phyloP scores from a whole-genome alignment of 2,329 filamentous ascomycete genomes.

The Ramichloridium luteum region DNA sequence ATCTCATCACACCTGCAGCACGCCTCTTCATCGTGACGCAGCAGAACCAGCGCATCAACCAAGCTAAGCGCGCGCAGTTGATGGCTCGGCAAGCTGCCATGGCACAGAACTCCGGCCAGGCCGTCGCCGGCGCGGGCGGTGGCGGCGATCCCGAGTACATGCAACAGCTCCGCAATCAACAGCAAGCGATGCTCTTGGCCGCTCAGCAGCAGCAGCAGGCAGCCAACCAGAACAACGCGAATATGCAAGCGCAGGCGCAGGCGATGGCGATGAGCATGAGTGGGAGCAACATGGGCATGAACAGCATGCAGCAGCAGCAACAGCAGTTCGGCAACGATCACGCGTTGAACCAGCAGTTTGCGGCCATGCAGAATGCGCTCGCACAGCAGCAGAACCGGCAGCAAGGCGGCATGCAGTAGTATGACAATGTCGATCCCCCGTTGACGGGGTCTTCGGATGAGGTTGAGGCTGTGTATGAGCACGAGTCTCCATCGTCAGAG shows the following conservation, averaged over 20 bases:
- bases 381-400: slow-evolving; percentile 8
- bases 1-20: slow-evolving; percentile 11
- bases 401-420: slow-evolving; percentile 4
- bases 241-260: slow-evolving; percentile 6
- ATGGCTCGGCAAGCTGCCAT: slow-evolving; percentile 15
- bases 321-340: slow-evolving; percentile 9
- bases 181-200: slow-evolving; percentile 15
- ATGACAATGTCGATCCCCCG: slow-evolving; percentile 1
- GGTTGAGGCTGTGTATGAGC: too few species aligned
- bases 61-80: slow-evolving; percentile 11
- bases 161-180: slow-evolving; percentile 20
- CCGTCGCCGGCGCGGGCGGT: slow-evolving; percentile 10
- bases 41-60: slow-evolving; percentile 13
- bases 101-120: slow-evolving; percentile 12
- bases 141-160: slow-evolving; percentile 23
- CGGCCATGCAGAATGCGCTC: slow-evolving; percentile 22
- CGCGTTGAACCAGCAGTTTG: slow-evolving; percentile 18
- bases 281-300: slow-evolving; percentile 11
- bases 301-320: slow-evolving; percentile 2
- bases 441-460: too few species aligned
- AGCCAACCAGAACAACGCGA: slow-evolving; percentile 5
- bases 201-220: slow-evolving; percentile 12
- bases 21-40: slow-evolving; percentile 15
- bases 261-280: slow-evolving; percentile 15
- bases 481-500: too few species aligned